A percentile compares a stretch with the other conserved stretches of the same genome.
These are phyloP conservation scores for Nakazawaea siamensis DNA, from an alignment of 805 yeast species.

Conservation along the genomic window DNA sequence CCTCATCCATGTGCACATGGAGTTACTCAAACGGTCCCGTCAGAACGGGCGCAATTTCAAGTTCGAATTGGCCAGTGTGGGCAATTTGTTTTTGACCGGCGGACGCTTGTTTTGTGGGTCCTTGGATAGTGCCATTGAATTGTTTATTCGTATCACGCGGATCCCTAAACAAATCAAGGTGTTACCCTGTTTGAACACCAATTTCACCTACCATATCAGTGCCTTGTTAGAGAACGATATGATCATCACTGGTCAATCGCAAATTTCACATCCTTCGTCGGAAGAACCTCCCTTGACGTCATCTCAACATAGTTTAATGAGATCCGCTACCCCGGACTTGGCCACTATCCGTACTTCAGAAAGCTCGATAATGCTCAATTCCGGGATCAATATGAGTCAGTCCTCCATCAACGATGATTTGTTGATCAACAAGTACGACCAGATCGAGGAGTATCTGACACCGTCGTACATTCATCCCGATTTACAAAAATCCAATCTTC, in stretches of 20 bases:
- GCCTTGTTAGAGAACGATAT: conserved; percentile 65
- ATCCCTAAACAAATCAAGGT: conserved; percentile 48
- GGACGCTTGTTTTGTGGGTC: conserved; percentile 78
- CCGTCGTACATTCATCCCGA: conserved; percentile 76
- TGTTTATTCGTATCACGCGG: conserved; percentile 56
- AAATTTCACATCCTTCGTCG: conserved; percentile 77
- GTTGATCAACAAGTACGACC: conserved; percentile 7
- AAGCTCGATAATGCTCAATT: background rate
- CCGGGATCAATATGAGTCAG: conserved; percentile 3
- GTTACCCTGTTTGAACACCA: conserved; percentile 77
- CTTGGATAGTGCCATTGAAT: conserved; percentile 74
- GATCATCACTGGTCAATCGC: conserved; percentile 83
- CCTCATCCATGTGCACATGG: conserved; percentile 71
- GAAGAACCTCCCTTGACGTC: conserved; percentile 13
- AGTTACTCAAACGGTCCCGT: conserved; percentile 59
- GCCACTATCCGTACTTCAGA: too few relatives aligned
- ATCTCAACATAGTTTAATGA: background rate
- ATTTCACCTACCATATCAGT: conserved; percentile 79
- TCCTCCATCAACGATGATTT: conserved; percentile 8
- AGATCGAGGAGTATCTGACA: conserved; percentile 42
- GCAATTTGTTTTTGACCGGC: conserved; percentile 79
- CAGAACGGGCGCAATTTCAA: conserved; percentile 51
- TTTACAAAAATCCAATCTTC: conserved; percentile 63
- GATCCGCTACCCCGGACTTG: background rate
- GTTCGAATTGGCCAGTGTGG: conserved; percentile 74